phyloP scores from a whole-genome alignment of 2,329 filamentous ascomycete species.

The Didymella lethalis region DNA sequence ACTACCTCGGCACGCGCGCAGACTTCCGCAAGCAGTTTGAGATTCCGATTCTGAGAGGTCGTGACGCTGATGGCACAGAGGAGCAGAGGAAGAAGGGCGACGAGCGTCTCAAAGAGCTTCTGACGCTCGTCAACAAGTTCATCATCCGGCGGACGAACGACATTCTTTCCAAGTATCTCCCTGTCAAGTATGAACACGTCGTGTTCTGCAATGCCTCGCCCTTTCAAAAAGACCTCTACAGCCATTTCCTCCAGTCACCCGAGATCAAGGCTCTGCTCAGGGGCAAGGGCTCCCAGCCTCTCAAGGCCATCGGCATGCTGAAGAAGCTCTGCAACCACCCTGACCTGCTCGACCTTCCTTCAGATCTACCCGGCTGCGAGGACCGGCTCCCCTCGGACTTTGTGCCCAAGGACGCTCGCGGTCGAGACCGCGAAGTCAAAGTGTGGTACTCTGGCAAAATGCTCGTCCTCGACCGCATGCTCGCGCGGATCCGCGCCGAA shows the following conservation, averaged over 20 bases:
- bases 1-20: constrained; percentile 82
- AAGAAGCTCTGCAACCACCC: constrained; percentile 99
- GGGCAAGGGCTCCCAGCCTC: constrained; percentile 92
- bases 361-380: constrained; percentile 88
- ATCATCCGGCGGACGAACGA: constrained; percentile 98
- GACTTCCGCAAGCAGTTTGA: constrained; percentile 97
- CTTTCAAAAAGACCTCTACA: constrained; percentile 93
- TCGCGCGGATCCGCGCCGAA: constrained; percentile 91
- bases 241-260: constrained; percentile 94
- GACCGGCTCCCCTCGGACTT: constrained; percentile 83
- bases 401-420: constrained; percentile 83
- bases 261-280: constrained; percentile 91
- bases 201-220: constrained; percentile 95
- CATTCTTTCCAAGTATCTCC: constrained; percentile 95
- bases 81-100: constrained; percentile 83
- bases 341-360: constrained; percentile 82
- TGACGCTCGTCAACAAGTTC: constrained; percentile 92
- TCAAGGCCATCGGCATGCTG: constrained; percentile 94
- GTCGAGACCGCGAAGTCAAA: constrained; percentile 89
- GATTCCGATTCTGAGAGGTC: constrained; percentile 86
- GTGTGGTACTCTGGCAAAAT: constrained; percentile 98
- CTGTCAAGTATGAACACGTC: constrained; percentile 98
- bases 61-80: constrained; percentile 89
- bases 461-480: constrained; percentile 97
- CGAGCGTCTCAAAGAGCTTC: constrained; percentile 80